A percentile compares a stretch with the other conserved stretches of the same genome.
phyloP scores from a whole-genome alignment of 1,284 basidiomycete genomes.

The Pulveroboletus sp. region DNA sequence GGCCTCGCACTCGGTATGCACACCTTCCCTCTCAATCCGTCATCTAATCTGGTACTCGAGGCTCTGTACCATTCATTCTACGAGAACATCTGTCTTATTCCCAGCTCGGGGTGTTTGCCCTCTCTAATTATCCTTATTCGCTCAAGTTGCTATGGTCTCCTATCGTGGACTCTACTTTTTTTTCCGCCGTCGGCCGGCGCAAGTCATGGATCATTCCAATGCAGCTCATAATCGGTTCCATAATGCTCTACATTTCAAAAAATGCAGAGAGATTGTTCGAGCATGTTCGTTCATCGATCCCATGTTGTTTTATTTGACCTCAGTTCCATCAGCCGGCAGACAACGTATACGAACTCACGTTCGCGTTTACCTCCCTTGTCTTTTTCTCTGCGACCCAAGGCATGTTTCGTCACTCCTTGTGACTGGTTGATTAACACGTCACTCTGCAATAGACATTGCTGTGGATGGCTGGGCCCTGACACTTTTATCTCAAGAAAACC shows the following conservation, averaged over 20 bases:
- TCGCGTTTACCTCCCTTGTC: conserved; percentile 88
- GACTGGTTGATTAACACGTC: conserved; percentile 6
- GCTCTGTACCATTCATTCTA: conserved; percentile 95
- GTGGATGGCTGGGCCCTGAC: conserved; percentile 99
- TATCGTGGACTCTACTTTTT: conserved; percentile 92
- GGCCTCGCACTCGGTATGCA: conserved; percentile 71
- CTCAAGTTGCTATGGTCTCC: conserved; percentile 98
- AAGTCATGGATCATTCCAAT: conserved; percentile 99
- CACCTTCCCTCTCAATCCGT: background rate
- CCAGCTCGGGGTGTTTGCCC: conserved; percentile 92
- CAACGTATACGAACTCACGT: conserved; percentile 80
- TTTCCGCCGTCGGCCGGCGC: conserved; percentile 80
- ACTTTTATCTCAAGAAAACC: conserved; percentile 90
- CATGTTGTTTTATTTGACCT: conserved; percentile 5
- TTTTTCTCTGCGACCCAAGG: conserved; percentile 98
- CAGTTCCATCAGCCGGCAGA: conserved; percentile 66
- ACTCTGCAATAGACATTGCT: conserved; percentile 75
- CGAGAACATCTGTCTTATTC: conserved; percentile 95
- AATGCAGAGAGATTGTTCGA: conserved; percentile 82
- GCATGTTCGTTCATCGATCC: conserved; percentile 54
- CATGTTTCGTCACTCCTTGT: conserved; percentile 33
- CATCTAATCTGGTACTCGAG: conserved; percentile 43
- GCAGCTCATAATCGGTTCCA: conserved; percentile 85
- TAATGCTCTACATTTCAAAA: conserved; percentile 87
- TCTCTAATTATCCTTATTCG: conserved; percentile 96